phyloP scores from a whole-genome alignment of 306 rosid species.

The Erythrophleum fordii region DNA sequence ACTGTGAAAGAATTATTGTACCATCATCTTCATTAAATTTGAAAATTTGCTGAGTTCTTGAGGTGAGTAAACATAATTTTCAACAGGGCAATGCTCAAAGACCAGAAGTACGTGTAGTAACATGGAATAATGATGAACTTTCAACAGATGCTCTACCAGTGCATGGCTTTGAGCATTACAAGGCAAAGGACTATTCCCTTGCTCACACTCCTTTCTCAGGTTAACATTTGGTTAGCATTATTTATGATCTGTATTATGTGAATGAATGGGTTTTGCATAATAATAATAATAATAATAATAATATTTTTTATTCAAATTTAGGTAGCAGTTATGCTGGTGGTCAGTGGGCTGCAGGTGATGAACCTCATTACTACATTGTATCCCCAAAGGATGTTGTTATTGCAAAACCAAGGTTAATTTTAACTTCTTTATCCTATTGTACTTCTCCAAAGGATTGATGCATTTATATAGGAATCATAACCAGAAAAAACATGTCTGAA shows the following conservation, averaged over 20 bases:
- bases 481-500: background rate
- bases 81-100: constrained; percentile 89
- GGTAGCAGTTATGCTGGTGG: constrained; percentile 94
- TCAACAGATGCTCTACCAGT: constrained; percentile 87
- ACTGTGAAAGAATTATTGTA: background rate
- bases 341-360: constrained; percentile 90
- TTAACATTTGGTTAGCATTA: constrained; percentile 44
- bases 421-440: constrained; percentile 25
- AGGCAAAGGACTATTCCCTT: constrained; percentile 90
- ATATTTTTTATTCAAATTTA: constrained; percentile 51
- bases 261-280: constrained; percentile 38
- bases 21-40: background rate
- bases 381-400: constrained; percentile 89
- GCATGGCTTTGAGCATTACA: constrained; percentile 89
- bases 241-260: constrained; percentile 24
- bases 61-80: constrained; percentile 36
- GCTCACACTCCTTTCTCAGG: constrained; percentile 91
- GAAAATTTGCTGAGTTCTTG: constrained; percentile 27
- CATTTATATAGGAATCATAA: background rate
- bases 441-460: constrained; percentile 1
- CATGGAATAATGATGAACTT: constrained; percentile 87
- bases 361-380: constrained; percentile 77
- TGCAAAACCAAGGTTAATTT: constrained; percentile 80
- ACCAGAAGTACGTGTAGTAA: constrained; percentile 81
- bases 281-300: background rate